Evolutionary conservation across 176 grass and related monocot species (phyloP).

Genomic region (Carex scoparia): DNA sequence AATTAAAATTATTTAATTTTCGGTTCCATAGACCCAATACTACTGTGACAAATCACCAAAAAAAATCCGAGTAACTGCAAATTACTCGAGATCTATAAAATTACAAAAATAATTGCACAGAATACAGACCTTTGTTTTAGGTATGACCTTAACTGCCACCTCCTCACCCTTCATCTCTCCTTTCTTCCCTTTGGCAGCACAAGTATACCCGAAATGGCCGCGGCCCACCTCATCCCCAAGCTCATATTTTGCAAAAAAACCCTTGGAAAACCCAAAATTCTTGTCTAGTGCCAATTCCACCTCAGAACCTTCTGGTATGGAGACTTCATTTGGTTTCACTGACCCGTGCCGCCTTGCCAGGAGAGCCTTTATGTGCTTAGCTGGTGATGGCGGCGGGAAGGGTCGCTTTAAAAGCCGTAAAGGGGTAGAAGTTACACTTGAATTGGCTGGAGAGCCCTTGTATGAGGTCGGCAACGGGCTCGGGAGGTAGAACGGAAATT

Average conservation of each 20-base stretch:
- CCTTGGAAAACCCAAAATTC: conserved; percentile 91
- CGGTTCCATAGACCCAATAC: background rate
- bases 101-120: conserved; percentile 12
- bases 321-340: conserved; percentile 84
- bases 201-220: conserved; percentile 97
- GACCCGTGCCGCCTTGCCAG: conserved; percentile 87
- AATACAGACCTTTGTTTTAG: conserved; percentile 80
- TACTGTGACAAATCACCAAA: background rate
- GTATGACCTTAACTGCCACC: conserved; percentile 97
- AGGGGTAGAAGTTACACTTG: conserved; percentile 72
- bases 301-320: conserved; percentile 91
- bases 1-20: conserved; percentile 4
- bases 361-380: conserved; percentile 95
- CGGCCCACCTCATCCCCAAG: conserved; percentile 90
- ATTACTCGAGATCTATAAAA: conserved; percentile 15
- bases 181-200: conserved; percentile 85
- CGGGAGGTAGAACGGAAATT: conserved; percentile 92
- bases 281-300: conserved; percentile 82
- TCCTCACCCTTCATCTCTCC: conserved; percentile 94
- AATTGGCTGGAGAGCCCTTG: conserved; percentile 94
- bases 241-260: conserved; percentile 94
- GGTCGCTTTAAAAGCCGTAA: conserved; percentile 80
- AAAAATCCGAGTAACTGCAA: background rate
- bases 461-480: conserved; percentile 84
- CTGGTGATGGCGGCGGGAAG: conserved; percentile 92